phyloP scores from a whole-genome alignment of 768 basidiomycete genomes.

The Wakefieldia striispora region DNA sequence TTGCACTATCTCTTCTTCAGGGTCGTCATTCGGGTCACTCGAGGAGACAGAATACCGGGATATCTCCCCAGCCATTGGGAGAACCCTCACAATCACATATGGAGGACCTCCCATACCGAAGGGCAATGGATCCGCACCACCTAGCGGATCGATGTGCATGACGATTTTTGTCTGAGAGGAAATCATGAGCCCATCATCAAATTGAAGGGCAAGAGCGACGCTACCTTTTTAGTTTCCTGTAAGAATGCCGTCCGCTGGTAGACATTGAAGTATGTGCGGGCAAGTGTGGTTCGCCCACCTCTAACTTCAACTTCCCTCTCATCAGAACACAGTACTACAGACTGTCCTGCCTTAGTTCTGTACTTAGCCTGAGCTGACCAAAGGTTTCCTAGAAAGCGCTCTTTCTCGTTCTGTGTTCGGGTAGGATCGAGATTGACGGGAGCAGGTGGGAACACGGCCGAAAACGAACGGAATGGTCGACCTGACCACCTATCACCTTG shows the following conservation, averaged over 20 bases:
- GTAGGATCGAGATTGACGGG: constrained; percentile 64
- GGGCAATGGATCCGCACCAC: constrained; percentile 73
- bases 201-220: constrained; percentile 5
- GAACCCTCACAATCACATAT: constrained; percentile 75
- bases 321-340: constrained; percentile 66
- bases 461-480: constrained; percentile 76
- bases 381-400: constrained; percentile 81
- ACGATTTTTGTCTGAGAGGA: constrained; percentile 75
- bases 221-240: constrained; percentile 76
- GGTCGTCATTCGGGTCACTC: constrained; percentile 68
- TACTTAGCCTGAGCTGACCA: constrained; percentile 87
- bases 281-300: constrained; percentile 58
- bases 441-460: constrained; percentile 74
- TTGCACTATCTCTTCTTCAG: constrained; percentile 81
- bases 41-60: constrained; percentile 78
- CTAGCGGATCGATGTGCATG: constrained; percentile 78
- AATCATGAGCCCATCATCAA: constrained; percentile 7
- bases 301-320: constrained; percentile 75
- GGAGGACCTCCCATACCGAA: constrained; percentile 70
- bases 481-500: constrained; percentile 86
- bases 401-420: constrained; percentile 65
- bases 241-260: constrained; percentile 81
- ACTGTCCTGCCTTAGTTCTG: constrained; percentile 69
- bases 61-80: constrained; percentile 81
- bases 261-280: constrained; percentile 86